Conservation (phyloP, 1,284 basidiomycete species). For the Rhodotorula sp. region DNA sequence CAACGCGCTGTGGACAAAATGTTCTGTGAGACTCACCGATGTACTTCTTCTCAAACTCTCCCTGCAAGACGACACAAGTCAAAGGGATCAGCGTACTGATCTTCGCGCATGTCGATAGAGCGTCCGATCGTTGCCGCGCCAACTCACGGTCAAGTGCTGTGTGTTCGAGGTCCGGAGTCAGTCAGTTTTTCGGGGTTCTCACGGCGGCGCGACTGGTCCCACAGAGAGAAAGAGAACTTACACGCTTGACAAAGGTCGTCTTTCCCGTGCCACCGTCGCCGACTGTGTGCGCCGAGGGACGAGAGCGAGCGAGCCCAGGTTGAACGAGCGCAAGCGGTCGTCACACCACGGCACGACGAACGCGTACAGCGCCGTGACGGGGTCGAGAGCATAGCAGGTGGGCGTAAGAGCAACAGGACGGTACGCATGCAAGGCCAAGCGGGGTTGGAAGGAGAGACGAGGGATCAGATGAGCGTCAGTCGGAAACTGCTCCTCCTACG, state of each 20-base stretch:
- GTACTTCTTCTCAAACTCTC: constrained; percentile 99
- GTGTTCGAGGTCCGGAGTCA: constrained; percentile 27
- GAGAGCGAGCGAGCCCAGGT: not conserved
- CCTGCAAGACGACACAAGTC: constrained; percentile 30
- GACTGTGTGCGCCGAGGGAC: constrained; percentile 20
- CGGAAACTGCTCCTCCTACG: constrained; percentile 6
- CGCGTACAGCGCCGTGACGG: not conserved
- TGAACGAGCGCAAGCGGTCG: constrained; percentile 12
- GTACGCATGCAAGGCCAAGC: no score
- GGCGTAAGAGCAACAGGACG: no score
- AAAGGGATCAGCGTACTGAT: not conserved
- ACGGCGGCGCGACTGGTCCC: no score
- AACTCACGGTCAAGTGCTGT: constrained; percentile 80
- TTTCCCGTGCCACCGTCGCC: constrained; percentile 50
- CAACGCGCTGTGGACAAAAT: not conserved
- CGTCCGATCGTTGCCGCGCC: constrained; percentile 2
- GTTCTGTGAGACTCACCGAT: constrained; percentile 64
- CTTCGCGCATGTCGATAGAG: not conserved
- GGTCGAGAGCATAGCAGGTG: no score
- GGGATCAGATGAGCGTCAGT: constrained; percentile 6
- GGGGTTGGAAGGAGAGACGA: constrained; percentile 46
- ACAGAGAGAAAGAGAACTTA: constrained; percentile 47
- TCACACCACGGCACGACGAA: not conserved
- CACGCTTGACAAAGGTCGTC: constrained; percentile 91
- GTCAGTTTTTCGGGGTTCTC: constrained; percentile 30